Evolutionary conservation across 345 rosid species (phyloP).

Genomic region (Clausena lansium): DNA sequence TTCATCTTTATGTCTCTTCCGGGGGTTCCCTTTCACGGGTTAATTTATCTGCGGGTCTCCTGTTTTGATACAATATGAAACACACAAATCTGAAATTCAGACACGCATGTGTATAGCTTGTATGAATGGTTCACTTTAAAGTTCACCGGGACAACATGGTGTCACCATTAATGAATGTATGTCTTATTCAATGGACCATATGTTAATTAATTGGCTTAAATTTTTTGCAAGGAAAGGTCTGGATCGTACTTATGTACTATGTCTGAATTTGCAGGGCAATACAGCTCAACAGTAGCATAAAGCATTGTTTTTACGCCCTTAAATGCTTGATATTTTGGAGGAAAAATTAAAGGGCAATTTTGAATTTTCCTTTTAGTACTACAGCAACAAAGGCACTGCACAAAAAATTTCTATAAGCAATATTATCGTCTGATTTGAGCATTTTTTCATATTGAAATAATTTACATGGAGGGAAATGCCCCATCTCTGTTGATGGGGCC

Average conservation of each 20-base stretch:
- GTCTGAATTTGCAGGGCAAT: background rate
- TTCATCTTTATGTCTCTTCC: background rate
- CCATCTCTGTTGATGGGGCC: constrained; percentile 9
- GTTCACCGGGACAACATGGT: background rate
- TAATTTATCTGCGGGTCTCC: background rate
- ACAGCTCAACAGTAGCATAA: background rate
- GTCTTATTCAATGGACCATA: background rate
- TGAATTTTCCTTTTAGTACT: background rate
- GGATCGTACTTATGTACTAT: background rate
- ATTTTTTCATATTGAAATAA: background rate
- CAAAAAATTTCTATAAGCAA: background rate
- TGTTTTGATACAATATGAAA: background rate
- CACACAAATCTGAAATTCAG: background rate
- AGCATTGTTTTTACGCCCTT: background rate
- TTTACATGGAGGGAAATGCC: background rate
- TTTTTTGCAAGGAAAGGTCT: background rate
- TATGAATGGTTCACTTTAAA: background rate
- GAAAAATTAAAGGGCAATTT: background rate
- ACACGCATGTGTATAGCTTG: no score
- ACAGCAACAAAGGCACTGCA: background rate
- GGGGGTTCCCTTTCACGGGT: background rate
- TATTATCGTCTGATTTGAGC: background rate
- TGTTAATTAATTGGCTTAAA: background rate
- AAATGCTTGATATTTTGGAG: background rate
- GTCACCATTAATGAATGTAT: background rate